These are phyloP conservation scores for Pichia scutulata DNA, from an alignment of 805 yeast species.

Conservation along the genomic window DNA sequence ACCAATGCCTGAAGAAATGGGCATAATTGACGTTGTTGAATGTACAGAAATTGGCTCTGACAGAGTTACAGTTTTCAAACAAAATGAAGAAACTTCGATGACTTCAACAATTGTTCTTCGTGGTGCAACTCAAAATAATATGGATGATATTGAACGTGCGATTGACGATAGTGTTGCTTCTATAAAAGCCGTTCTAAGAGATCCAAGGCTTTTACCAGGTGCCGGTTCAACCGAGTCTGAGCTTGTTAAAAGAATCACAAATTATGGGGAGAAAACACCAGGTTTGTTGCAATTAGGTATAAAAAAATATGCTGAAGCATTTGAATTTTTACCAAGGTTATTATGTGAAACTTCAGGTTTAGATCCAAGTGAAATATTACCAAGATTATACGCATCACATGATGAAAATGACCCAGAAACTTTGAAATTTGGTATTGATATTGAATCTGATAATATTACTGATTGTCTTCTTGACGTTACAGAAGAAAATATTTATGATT, in stretches of 20 bases:
- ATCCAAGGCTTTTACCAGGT: constrained; percentile 78
- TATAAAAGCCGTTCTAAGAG: constrained; percentile 81
- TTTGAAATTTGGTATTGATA: constrained; percentile 58
- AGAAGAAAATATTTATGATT: constrained; percentile 66
- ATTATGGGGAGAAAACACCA: constrained; percentile 88
- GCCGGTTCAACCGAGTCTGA: constrained; percentile 96
- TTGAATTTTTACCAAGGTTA: constrained; percentile 88
- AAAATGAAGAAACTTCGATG: constrained; percentile 55
- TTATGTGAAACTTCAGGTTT: constrained; percentile 92
- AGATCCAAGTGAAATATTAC: constrained; percentile 82
- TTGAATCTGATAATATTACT: constrained; percentile 56
- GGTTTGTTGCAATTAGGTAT: constrained; percentile 90
- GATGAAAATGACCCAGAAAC: constrained; percentile 37
- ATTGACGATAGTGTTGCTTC: constrained; percentile 95
- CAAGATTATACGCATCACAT: constrained; percentile 85
- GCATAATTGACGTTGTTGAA: constrained; percentile 78
- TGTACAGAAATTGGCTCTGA: constrained; percentile 96
- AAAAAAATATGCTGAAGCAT: constrained; percentile 88
- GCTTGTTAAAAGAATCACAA: constrained; percentile 67
- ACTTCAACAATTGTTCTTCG: constrained; percentile 91
- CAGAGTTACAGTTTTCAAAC: constrained; percentile 90
- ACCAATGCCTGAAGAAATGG: constrained; percentile 92
- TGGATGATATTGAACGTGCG: constrained; percentile 95
- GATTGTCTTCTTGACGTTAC: constrained; percentile 68
- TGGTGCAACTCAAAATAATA: constrained; percentile 90